phyloP scores from a whole-genome alignment of 164 flowering plant species.

The Sextonia rubra region DNA sequence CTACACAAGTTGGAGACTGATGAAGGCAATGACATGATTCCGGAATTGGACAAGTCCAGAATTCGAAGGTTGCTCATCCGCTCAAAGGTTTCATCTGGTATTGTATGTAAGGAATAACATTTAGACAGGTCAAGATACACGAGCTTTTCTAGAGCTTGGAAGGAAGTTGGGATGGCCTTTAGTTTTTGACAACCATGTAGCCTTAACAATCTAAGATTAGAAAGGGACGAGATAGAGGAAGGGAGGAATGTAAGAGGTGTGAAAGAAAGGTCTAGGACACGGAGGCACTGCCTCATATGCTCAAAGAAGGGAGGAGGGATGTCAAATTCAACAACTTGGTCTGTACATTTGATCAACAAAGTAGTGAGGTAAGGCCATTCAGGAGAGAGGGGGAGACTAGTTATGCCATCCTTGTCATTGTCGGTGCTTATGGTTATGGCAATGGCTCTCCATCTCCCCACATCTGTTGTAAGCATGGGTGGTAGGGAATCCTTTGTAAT shows the following conservation, averaged over 20 bases:
- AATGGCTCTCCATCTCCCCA: too few species aligned
- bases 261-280: background rate
- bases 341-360: background rate
- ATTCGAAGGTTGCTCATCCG: background rate
- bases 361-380: background rate
- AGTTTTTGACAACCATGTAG: background rate
- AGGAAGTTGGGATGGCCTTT: background rate
- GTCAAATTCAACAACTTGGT: background rate
- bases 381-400: background rate
- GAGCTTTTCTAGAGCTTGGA: background rate
- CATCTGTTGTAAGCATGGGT: background rate
- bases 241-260: background rate
- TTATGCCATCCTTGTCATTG: background rate
- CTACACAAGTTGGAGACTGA: background rate
- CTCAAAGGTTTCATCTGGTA: background rate
- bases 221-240: background rate
- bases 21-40: background rate
- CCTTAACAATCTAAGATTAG: background rate
- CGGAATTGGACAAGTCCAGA: background rate
- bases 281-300: background rate
- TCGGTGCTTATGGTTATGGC: too few species aligned
- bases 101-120: fast-evolving
- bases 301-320: background rate
- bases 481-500: background rate
- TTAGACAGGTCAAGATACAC: background rate